Evolutionary conservation across 2,329 filamentous ascomycete species (phyloP).

Genomic region (Myriosclerotinia duriaeana): DNA sequence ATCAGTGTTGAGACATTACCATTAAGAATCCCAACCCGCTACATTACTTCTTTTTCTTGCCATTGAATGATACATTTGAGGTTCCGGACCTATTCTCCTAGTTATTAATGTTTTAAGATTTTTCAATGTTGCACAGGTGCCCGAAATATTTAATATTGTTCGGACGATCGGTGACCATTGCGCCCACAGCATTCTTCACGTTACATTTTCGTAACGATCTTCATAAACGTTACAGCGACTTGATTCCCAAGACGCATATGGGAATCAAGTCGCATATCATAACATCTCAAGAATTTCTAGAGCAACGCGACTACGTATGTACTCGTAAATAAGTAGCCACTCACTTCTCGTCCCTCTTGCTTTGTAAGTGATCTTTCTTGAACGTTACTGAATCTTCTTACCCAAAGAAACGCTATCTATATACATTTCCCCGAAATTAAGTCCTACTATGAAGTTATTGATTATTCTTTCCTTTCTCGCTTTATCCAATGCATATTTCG

Average conservation of each 20-base stretch:
- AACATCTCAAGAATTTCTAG: neutral
- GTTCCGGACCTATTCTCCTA: neutral
- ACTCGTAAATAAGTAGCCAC: neutral
- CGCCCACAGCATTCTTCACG: constrained; percentile 16
- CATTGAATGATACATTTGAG: neutral
- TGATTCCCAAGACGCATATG: neutral
- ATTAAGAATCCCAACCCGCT: neutral
- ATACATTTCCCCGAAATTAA: neutral
- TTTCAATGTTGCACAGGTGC: neutral
- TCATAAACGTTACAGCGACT: neutral
- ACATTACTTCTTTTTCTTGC: neutral
- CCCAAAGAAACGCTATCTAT: neutral
- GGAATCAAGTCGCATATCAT: neutral
- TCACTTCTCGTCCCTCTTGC: neutral
- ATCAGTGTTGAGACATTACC: constrained; percentile 9
- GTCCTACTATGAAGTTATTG: neutral
- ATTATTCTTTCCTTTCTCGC: constrained; percentile 1
- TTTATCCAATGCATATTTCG: constrained; percentile 4
- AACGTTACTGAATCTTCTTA: neutral
- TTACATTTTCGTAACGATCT: neutral
- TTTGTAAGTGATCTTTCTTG: neutral
- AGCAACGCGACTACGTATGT: constrained; percentile 1
- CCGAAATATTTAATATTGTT: constrained; percentile 8
- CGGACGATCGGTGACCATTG: neutral
- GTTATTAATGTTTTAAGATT: neutral